A percentile compares a stretch with the other conserved stretches of the same genome.
Conservation (phyloP, 2,329 filamentous ascomycete species). For the Coleophoma eucalyptorum region DNA sequence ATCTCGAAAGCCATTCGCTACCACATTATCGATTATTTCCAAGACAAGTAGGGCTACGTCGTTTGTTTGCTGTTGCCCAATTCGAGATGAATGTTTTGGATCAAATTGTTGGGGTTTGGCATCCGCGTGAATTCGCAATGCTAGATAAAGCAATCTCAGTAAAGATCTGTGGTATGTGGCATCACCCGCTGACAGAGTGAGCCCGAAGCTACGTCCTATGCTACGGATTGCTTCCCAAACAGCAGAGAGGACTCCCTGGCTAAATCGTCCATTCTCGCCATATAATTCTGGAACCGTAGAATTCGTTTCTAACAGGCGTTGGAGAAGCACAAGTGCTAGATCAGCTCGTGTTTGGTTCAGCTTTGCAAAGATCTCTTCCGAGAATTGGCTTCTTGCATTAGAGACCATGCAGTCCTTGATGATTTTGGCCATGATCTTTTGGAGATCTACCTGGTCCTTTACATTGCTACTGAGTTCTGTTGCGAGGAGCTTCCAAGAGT, state of each 20-base stretch:
- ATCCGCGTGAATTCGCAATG: slow-evolving; percentile 60
- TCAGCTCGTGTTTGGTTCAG: slow-evolving; percentile 75
- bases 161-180: slow-evolving; percentile 77
- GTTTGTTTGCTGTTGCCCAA: slow-evolving; percentile 22
- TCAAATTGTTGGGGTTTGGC: slow-evolving; percentile 20
- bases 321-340: slow-evolving; percentile 77
- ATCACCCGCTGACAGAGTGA: slow-evolving; percentile 50
- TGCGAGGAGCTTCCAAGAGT: slow-evolving; percentile 85
- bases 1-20: slow-evolving; percentile 78
- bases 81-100: slow-evolving; percentile 16
- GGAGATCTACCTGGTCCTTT: slow-evolving; percentile 13
- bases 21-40: slow-evolving; percentile 74
- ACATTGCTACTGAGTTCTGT: slow-evolving; percentile 70
- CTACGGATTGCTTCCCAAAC: slow-evolving; percentile 58
- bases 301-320: slow-evolving; percentile 64
- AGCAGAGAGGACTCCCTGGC: slow-evolving; percentile 46
- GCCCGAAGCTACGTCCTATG: slow-evolving; percentile 54
- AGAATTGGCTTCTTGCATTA: slow-evolving; percentile 68
- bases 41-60: slow-evolving; percentile 38
- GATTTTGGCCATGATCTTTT: slow-evolving; percentile 50
- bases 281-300: slow-evolving; percentile 42
- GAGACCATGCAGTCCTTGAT: slow-evolving; percentile 73
- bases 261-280: not conserved
- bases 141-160: slow-evolving; percentile 80
- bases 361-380: slow-evolving; percentile 77